Conservation (phyloP, 2,329 filamentous ascomycete genomes). For the Fusarium sp. region DNA sequence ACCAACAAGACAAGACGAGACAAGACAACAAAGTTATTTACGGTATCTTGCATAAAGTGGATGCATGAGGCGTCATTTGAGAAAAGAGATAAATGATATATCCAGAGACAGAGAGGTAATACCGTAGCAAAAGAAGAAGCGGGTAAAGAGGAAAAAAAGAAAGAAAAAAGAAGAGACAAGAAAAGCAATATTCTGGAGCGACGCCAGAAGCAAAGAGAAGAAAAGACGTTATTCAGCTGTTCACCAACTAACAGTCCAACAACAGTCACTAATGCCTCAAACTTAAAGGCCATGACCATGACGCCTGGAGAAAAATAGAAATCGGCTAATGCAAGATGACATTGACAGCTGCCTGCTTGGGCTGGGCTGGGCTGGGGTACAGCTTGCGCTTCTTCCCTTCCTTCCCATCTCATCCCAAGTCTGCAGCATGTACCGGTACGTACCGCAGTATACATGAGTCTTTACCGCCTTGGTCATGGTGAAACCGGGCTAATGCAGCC, state of each 20-base stretch:
- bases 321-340: constrained; percentile 43
- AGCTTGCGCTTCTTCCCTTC: neutral
- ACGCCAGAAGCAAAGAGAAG: constrained; percentile 25
- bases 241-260: neutral
- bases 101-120: neutral
- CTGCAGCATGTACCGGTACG: constrained; percentile 23
- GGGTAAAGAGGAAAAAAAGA: no score
- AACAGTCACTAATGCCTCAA: no score
- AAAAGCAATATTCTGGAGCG: constrained; percentile 38
- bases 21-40: constrained; percentile 10
- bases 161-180: neutral
- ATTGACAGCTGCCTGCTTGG: constrained; percentile 39
- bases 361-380: constrained; percentile 20
- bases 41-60: constrained; percentile 29
- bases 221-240: neutral
- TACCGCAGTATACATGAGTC: neutral
- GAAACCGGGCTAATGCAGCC: constrained; percentile 43
- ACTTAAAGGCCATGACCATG: no score
- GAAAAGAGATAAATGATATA: constrained; percentile 26
- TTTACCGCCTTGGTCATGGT: constrained; percentile 15
- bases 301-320: constrained; percentile 5
- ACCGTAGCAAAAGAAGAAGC: neutral
- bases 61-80: constrained; percentile 21
- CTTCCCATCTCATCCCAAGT: constrained; percentile 5
- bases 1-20: neutral